Conservation (phyloP, 73 alveolate genomes). For the Paramecium sexaurelia region DNA sequence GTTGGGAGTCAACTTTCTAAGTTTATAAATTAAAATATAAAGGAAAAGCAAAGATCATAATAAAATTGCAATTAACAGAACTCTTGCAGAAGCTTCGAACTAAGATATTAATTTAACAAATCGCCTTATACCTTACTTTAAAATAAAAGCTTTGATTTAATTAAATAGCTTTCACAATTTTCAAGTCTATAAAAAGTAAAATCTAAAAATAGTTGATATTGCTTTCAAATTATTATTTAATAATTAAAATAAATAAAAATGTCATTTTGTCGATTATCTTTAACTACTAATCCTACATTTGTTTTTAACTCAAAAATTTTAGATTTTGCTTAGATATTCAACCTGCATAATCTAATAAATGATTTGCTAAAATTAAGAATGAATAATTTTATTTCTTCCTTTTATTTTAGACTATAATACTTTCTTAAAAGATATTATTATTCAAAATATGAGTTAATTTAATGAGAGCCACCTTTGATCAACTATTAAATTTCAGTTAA, state of each 20-base stretch:
- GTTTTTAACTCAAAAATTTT: too few relatives aligned
- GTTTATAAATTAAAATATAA: background rate
- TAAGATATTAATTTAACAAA: background rate
- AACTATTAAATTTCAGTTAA: too few relatives aligned
- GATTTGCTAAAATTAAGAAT: too few relatives aligned
- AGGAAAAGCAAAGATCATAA: background rate
- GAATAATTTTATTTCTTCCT: too few relatives aligned
- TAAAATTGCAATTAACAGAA: background rate
- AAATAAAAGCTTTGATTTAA: background rate
- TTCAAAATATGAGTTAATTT: too few relatives aligned
- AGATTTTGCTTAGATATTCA: too few relatives aligned
- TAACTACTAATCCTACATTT: background rate
- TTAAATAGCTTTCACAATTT: background rate
- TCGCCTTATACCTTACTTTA: background rate
- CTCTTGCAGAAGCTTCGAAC: constrained; percentile 25
- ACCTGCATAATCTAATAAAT: too few relatives aligned
- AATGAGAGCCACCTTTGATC: too few relatives aligned
- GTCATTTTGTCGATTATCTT: background rate
- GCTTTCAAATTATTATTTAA: background rate
- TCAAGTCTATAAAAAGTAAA: background rate
- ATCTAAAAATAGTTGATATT: background rate
- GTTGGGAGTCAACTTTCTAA: background rate
- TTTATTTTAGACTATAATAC: too few relatives aligned
- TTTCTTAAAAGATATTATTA: too few relatives aligned
- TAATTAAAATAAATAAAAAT: background rate